phyloP scores from a whole-genome alignment of 2,329 filamentous ascomycete genomes.

The Alternaria conjuncta region DNA sequence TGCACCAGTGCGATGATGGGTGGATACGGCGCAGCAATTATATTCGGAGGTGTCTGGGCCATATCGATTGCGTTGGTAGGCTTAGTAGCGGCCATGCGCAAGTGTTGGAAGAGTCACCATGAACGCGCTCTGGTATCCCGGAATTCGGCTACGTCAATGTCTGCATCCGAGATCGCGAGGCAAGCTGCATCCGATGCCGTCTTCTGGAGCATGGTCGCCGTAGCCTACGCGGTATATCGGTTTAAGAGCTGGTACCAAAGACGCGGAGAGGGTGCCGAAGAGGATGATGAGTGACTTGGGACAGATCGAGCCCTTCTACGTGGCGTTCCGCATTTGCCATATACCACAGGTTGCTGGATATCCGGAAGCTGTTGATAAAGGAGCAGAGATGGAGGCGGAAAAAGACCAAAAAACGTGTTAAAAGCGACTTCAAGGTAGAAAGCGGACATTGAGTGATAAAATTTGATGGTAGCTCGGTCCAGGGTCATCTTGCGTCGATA shows the following conservation, averaged over 20 bases:
- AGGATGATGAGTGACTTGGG: too few species aligned
- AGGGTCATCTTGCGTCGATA: too few species aligned
- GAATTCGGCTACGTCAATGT: too few species aligned
- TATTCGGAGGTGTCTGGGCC: slow-evolving; percentile 5
- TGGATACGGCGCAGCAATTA: slow-evolving; percentile 22
- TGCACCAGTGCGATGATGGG: slow-evolving; percentile 36
- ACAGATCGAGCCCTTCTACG: too few species aligned
- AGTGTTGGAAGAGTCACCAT: neutral
- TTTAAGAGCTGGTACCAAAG: neutral
- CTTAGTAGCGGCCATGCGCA: neutral
- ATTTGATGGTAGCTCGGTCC: too few species aligned
- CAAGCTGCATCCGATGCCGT: neutral
- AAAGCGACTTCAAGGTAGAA: too few species aligned
- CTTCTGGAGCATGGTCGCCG: neutral
- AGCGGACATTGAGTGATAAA: accelerated
- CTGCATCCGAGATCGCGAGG: too few species aligned
- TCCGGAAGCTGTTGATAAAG: neutral
- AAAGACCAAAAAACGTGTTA: accelerated
- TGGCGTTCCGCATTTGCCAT: too few species aligned
- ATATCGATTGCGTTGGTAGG: neutral
- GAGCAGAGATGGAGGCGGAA: accelerated
- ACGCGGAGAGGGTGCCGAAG: neutral
- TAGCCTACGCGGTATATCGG: neutral
- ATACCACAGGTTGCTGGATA: too few species aligned
- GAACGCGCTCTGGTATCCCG: neutral